phyloP scores from a whole-genome alignment of 345 rosid species.

The Aquilaria sinensis region DNA sequence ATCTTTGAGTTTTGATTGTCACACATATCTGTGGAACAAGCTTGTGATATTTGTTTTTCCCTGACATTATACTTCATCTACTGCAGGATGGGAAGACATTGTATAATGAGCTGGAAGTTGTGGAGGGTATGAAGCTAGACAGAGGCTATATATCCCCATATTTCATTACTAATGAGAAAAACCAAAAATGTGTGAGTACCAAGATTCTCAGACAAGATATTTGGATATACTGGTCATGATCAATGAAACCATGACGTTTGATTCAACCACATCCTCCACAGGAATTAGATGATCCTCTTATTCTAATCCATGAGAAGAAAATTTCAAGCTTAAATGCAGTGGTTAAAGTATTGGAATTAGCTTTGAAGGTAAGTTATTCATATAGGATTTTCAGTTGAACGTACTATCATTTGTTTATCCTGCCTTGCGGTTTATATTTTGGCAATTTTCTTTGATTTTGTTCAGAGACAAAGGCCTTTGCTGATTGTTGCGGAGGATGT shows the following conservation, averaged over 20 bases:
- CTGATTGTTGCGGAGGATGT: constrained; percentile 92
- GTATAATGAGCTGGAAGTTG: constrained; percentile 86
- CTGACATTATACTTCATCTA: background rate
- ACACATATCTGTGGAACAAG: background rate
- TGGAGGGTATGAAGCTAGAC: constrained; percentile 98
- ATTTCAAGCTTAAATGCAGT: constrained; percentile 72
- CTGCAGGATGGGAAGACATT: constrained; percentile 93
- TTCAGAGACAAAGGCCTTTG: constrained; percentile 81
- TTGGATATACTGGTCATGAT: background rate
- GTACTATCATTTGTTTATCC: background rate
- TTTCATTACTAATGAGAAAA: constrained; percentile 82
- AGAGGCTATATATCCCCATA: constrained; percentile 97
- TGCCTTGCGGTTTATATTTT: background rate
- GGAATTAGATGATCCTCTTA: constrained; percentile 96
- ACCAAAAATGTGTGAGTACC: constrained; percentile 85
- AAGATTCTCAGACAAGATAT: background rate
- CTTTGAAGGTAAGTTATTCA: constrained; percentile 58
- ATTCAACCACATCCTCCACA: constrained; percentile 21
- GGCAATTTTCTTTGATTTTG: constrained; percentile 11
- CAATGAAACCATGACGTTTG: background rate
- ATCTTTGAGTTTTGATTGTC: background rate
- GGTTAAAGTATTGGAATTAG: constrained; percentile 86
- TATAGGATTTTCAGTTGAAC: background rate
- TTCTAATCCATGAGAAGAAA: constrained; percentile 94
- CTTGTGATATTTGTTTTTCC: background rate